A percentile compares a stretch with the other conserved stretches of the same genome.
These are phyloP conservation scores for Vanrija humicola DNA, from an alignment of 1,284 basidiomycete species.

Conservation along the genomic window DNA sequence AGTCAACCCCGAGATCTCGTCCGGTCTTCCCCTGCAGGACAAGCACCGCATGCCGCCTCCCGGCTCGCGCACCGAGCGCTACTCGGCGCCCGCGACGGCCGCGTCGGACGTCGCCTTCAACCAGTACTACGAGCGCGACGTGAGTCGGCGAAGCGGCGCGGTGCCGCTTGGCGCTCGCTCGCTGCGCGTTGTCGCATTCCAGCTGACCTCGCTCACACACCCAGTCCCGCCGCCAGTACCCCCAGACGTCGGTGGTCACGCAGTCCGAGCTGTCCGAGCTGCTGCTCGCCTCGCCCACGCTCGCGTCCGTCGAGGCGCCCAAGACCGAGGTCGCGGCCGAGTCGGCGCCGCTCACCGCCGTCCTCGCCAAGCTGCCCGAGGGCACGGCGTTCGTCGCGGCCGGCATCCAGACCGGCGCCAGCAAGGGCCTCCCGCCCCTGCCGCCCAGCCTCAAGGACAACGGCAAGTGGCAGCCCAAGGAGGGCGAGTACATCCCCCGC, in stretches of 20 bases:
- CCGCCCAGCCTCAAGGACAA: constrained; percentile 54
- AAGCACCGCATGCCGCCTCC: constrained; percentile 79
- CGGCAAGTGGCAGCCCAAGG: constrained; percentile 65
- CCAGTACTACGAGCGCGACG: constrained; percentile 87
- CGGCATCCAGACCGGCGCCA: constrained; percentile 57
- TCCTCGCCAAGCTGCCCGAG: constrained; percentile 65
- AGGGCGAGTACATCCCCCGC: constrained; percentile 67
- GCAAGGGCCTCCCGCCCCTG: constrained; percentile 64
- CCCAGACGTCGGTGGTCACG: constrained; percentile 76
- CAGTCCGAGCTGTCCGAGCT: constrained; percentile 74
- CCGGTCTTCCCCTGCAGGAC: constrained; percentile 74
- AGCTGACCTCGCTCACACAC: background rate
- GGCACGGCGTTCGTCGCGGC: constrained; percentile 56
- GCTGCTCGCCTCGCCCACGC: constrained; percentile 73
- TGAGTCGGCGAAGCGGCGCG: constrained; percentile 37
- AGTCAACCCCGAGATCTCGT: constrained; percentile 85
- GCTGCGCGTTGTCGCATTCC: no score
- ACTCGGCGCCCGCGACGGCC: constrained; percentile 80
- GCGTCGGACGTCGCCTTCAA: constrained; percentile 55
- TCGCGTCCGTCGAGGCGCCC: constrained; percentile 58
- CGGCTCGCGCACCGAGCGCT: constrained; percentile 77
- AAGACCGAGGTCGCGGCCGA: constrained; percentile 38
- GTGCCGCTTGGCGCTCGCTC: background rate
- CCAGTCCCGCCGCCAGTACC: constrained; percentile 69
- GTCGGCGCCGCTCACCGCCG: constrained; percentile 54